Percentiles rank a stretch among this genome's conserved stretches.
These are phyloP conservation scores for Clarireedia homoeocarpa DNA, from an alignment of 2,329 filamentous ascomycete species.

Conservation along the genomic window DNA sequence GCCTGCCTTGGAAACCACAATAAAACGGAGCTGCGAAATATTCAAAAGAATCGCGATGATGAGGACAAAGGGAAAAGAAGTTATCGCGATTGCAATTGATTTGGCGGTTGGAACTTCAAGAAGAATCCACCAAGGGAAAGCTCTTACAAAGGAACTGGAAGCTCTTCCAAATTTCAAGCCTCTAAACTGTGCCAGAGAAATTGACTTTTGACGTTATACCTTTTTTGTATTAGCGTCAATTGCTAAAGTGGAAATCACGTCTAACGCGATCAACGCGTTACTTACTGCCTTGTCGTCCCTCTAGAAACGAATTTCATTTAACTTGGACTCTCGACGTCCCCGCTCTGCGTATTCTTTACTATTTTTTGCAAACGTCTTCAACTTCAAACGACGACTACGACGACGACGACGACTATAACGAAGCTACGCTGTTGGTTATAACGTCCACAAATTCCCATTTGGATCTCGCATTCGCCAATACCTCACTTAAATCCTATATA, in stretches of 20 bases:
- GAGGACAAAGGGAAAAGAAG: neutral
- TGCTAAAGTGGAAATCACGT: constrained; percentile 4
- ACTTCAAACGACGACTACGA: neutral
- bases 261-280: constrained; percentile 1
- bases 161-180: neutral
- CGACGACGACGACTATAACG: neutral
- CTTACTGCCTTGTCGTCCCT: neutral
- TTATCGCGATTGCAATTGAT: neutral
- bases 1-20: neutral
- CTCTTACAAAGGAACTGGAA: neutral
- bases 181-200: neutral
- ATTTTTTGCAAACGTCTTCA: neutral
- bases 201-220: neutral
- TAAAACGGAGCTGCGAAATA: neutral
- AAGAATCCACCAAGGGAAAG: neutral
- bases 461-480: neutral
- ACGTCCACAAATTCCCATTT: neutral
- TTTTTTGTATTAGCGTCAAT: neutral
- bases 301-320: constrained; percentile 1
- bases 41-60: neutral
- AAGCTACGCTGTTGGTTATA: constrained; percentile 1
- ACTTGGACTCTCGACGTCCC: neutral
- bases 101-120: neutral
- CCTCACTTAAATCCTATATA: neutral
- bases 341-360: neutral